Evolutionary conservation across 2,329 filamentous ascomycete genomes (phyloP).

Genomic region (Aspergillus sp.): DNA sequence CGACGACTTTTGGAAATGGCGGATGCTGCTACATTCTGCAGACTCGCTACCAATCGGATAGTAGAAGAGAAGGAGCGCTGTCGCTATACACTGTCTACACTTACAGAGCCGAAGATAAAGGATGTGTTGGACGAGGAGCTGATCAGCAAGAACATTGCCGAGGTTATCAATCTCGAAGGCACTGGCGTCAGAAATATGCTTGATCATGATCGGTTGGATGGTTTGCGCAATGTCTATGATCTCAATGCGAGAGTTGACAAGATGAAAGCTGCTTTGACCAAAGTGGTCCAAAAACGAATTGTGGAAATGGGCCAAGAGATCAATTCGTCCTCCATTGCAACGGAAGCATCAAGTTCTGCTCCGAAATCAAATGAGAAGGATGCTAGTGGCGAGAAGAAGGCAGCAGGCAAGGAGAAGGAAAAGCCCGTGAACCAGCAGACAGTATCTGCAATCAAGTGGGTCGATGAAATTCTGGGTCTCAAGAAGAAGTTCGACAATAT

Average conservation of each 20-base stretch:
- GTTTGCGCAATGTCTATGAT: conserved; percentile 75
- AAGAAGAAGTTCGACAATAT: conserved; percentile 88
- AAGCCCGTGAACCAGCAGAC: conserved; percentile 72
- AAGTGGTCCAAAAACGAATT: conserved; percentile 68
- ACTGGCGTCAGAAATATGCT: conserved; percentile 87
- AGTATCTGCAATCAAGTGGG: conserved; percentile 85
- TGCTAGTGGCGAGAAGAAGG: conserved; percentile 49
- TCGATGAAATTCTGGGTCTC: conserved; percentile 78
- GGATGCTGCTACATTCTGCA: conserved; percentile 78
- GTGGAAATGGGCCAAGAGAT: conserved; percentile 77
- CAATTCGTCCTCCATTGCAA: conserved; percentile 59
- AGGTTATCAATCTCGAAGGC: conserved; percentile 77
- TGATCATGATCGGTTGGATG: conserved; percentile 75
- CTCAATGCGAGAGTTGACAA: conserved; percentile 73
- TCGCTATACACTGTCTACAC: conserved; percentile 69
- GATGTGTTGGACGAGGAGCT: conserved; percentile 75
- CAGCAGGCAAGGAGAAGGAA: conserved; percentile 41
- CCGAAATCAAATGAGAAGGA: conserved; percentile 43
- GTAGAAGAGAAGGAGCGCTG: conserved; percentile 79
- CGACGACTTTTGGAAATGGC: conserved; percentile 68
- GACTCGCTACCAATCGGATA: conserved; percentile 68
- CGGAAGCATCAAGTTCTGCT: conserved; percentile 41
- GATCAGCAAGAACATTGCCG: conserved; percentile 70
- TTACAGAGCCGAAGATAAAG: conserved; percentile 69
- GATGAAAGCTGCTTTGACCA: conserved; percentile 65